Evolutionary conservation across 1,139 yeast species (phyloP), one percentile per base, ranked within the genome.

Genomic region (Yamadazyma diospyri): DNA sequence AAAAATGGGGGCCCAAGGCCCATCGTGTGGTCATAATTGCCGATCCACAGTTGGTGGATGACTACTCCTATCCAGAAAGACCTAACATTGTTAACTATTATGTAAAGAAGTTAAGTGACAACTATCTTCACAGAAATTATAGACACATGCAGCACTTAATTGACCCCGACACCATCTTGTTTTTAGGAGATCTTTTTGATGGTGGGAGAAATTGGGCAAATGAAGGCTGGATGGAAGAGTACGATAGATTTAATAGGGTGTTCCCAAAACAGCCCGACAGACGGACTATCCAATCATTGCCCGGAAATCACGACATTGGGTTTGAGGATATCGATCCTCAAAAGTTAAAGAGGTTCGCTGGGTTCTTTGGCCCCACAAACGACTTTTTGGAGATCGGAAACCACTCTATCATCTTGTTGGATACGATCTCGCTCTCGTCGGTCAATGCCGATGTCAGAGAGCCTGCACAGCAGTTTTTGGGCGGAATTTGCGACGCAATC

Each of bases 241-340:
- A 72, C 47, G 50, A 55, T 17, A 62, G 98, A 35, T 92, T 85
- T 55, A 71, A 73, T 46, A 46, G 56, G 2, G 74, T 92, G 2
- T 92, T 84, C 53, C 72, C 75, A 13, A 59, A 59, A 16, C 50
- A 74, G 61, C 42, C 61, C 46, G 59, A 76, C 36, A 67, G 76
- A 33, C 55, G 66, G 19, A 75, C 77, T 3, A 61, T 76, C 27
- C 66, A 72, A 47, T 74, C 81, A 2, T 58, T 92, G 9, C 96
- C 97, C 0, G 98, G 98, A 2, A 92, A 92, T 51, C 98, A 92
- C 54, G 98, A 92, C 54, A 86, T 92, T 45, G 98, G 98, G 1
- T 89, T 83, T 55, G 95, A 94, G 22, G 74, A 78, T 37, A 57
- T 69, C 12, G 76, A 80, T 1, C 68, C 76, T 6, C 64, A 73